phyloP scores from a whole-genome alignment of 352 stramenopile species.

The Globisporangium irregulare region DNA sequence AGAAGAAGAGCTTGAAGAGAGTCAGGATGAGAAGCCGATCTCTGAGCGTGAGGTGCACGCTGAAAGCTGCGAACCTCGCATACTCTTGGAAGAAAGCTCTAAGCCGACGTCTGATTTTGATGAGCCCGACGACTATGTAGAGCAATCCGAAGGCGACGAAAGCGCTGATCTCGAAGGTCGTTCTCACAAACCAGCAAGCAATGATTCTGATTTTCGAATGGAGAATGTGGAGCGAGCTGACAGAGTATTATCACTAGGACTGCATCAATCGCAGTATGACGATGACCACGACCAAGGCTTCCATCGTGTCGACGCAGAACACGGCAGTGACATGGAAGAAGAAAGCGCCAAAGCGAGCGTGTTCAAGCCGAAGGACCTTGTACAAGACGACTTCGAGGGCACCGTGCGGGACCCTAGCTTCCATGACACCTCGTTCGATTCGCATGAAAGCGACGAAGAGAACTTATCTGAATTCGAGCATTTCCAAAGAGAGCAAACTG shows the following conservation, averaged over 20 bases:
- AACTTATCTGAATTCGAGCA: slow-evolving; percentile 4
- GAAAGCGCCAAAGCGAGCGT: background rate
- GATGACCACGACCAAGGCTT: background rate
- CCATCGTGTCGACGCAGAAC: background rate
- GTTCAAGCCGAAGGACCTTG: too few relatives aligned
- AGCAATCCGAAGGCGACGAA: slow-evolving; percentile 3
- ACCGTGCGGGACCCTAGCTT: background rate
- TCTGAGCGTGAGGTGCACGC: background rate
- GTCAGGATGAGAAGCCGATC: background rate
- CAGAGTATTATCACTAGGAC: background rate
- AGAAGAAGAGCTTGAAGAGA: background rate
- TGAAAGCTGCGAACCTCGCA: background rate
- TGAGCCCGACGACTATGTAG: background rate
- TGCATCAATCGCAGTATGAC: background rate
- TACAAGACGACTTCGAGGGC: background rate
- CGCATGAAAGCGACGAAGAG: slow-evolving; percentile 8
- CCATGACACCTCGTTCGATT: background rate
- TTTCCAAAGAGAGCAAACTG: background rate
- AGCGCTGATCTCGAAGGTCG: background rate
- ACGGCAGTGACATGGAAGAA: background rate
- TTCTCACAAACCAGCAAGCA: background rate
- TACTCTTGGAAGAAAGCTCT: background rate
- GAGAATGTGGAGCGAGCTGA: background rate
- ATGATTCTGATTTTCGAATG: background rate
- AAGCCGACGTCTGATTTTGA: background rate